phyloP scores from a whole-genome alignment of 805 yeast genomes.

The Metschnikowia proteae region DNA sequence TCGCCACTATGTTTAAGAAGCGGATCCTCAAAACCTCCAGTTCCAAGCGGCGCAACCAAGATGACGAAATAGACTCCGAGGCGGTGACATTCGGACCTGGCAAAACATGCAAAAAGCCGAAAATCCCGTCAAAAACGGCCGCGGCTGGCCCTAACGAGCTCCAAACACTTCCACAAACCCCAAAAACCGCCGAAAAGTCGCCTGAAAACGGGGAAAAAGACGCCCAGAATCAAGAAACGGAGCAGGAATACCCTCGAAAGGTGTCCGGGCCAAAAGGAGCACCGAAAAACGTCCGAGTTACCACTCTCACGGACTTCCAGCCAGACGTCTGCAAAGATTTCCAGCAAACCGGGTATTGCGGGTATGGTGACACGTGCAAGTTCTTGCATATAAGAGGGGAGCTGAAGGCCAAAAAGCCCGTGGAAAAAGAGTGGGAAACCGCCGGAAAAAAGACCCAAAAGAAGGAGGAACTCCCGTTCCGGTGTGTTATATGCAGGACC shows the following conservation, averaged over 20 bases:
- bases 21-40: constrained; percentile 9
- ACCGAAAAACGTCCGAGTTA: constrained; percentile 49
- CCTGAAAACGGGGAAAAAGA: constrained; percentile 2
- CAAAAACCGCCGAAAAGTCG: background rate
- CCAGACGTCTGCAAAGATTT: constrained; percentile 94
- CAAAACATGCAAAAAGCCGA: background rate
- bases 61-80: background rate
- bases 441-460: constrained; percentile 18
- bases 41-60: constrained; percentile 8
- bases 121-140: background rate
- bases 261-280: constrained; percentile 25
- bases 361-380: constrained; percentile 96
- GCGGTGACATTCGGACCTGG: background rate
- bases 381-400: constrained; percentile 89
- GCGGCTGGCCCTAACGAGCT: background rate
- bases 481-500: constrained; percentile 57
- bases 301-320: constrained; percentile 78
- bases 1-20: constrained; percentile 16
- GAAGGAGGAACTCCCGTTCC: constrained; percentile 43
- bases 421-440: constrained; percentile 67
- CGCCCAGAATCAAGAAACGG: background rate
- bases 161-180: background rate
- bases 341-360: constrained; percentile 89
- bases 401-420: constrained; percentile 64
- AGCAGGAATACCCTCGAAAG: background rate